Conservation (phyloP, 768 basidiomycete genomes). For the Lactarius quietus region DNA sequence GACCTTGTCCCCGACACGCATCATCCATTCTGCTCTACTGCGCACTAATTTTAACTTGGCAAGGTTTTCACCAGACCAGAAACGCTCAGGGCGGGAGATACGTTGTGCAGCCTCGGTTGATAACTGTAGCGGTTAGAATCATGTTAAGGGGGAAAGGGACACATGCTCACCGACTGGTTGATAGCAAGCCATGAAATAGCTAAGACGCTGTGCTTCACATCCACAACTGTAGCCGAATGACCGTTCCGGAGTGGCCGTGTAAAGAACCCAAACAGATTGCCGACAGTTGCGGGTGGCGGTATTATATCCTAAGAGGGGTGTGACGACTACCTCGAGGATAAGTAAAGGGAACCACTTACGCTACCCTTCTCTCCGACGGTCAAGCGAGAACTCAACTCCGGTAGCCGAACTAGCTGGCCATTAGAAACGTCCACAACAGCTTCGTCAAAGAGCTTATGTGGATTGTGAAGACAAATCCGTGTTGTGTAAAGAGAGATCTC, state of each 20-base stretch:
- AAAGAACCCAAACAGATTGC: slow-evolving; percentile 45
- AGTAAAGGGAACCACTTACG: slow-evolving; percentile 41
- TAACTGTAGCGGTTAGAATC: slow-evolving; percentile 45
- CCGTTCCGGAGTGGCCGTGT: slow-evolving; percentile 43
- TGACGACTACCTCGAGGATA: slow-evolving; percentile 12
- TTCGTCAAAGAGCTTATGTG: slow-evolving; percentile 74
- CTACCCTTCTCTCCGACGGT: slow-evolving; percentile 70
- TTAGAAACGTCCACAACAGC: slow-evolving; percentile 65
- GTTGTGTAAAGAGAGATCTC: slow-evolving; percentile 27
- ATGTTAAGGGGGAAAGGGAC: neutral
- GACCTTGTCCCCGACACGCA: slow-evolving; percentile 74
- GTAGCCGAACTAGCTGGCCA: slow-evolving; percentile 63
- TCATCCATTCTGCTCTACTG: slow-evolving; percentile 54
- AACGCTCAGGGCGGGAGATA: slow-evolving; percentile 63
- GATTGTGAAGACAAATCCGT: slow-evolving; percentile 17
- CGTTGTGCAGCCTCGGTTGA: slow-evolving; percentile 49
- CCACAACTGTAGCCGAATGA: slow-evolving; percentile 59
- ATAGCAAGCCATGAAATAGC: slow-evolving; percentile 85
- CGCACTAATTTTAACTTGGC: slow-evolving; percentile 60
- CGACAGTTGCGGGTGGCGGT: slow-evolving; percentile 47
- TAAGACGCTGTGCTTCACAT: slow-evolving; percentile 71
- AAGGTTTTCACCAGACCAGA: slow-evolving; percentile 70
- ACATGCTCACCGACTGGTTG: slow-evolving; percentile 67
- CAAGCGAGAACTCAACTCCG: slow-evolving; percentile 74
- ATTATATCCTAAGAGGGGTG: slow-evolving; percentile 56